phyloP scores from a whole-genome alignment of 2,329 filamentous ascomycete species.

The Metarhizium robertsii region DNA sequence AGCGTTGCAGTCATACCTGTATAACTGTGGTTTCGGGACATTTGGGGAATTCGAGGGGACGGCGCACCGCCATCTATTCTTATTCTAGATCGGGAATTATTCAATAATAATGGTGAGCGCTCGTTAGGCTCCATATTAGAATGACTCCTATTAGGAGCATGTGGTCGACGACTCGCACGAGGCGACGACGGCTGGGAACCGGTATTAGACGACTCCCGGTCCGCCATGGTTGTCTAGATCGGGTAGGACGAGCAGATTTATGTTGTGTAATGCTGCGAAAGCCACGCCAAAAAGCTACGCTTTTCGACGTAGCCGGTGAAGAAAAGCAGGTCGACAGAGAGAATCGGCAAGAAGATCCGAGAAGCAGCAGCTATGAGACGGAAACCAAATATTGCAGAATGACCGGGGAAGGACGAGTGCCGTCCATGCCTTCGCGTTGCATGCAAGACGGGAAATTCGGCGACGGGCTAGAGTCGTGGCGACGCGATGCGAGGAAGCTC shows the following conservation, averaged over 20 bases:
- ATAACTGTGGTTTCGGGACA: constrained; percentile 34
- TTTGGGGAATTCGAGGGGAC: constrained; percentile 17
- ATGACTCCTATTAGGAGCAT: constrained; percentile 15
- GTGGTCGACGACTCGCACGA: constrained; percentile 18
- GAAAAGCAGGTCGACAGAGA: neutral
- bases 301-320: neutral
- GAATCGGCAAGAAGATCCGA: neutral
- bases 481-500: neutral
- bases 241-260: neutral
- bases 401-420: neutral
- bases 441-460: neutral
- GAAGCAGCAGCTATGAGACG: neutral
- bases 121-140: constrained; percentile 30
- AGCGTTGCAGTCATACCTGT: constrained; percentile 22
- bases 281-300: neutral
- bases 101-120: constrained; percentile 31
- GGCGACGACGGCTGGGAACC: constrained; percentile 25
- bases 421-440: neutral
- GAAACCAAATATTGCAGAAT: neutral
- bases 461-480: neutral
- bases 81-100: constrained; percentile 29
- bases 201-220: constrained; percentile 15
- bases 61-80: constrained; percentile 27
- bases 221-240: constrained; percentile 17
- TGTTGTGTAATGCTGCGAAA: neutral